A percentile compares a stretch with the other conserved stretches of the same genome.
phyloP scores from a whole-genome alignment of 1,284 basidiomycete genomes.

The Heliocybe sulcata region DNA sequence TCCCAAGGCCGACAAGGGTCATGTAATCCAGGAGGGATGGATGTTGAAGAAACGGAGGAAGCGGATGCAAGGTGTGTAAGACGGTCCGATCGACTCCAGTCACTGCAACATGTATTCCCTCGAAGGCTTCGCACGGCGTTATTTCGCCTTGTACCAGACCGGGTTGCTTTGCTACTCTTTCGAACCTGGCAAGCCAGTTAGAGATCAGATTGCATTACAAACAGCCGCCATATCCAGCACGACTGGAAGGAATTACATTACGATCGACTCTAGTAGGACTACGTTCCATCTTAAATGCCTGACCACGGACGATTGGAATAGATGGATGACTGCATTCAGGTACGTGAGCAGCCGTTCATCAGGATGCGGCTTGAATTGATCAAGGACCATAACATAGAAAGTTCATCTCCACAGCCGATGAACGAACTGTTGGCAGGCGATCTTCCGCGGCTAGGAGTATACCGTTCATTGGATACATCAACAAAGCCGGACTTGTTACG shows the following conservation, averaged over 20 bases:
- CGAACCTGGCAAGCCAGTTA: slow-evolving; percentile 59
- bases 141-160: slow-evolving; percentile 59
- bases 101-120: slow-evolving; percentile 4
- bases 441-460: slow-evolving; percentile 30
- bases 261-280: slow-evolving; percentile 67
- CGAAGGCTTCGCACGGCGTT: slow-evolving; percentile 77
- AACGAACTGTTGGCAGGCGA: slow-evolving; percentile 29
- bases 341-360: slow-evolving; percentile 20
- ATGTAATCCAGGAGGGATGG: slow-evolving; percentile 61
- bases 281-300: slow-evolving; percentile 79
- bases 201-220: slow-evolving; percentile 63
- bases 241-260: slow-evolving; percentile 63
- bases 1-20: background rate
- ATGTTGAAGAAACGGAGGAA: slow-evolving; percentile 76
- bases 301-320: slow-evolving; percentile 59
- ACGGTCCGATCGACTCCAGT: background rate
- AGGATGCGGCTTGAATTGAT: background rate
- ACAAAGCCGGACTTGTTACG: slow-evolving; percentile 38
- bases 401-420: slow-evolving; percentile 41
- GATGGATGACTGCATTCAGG: slow-evolving; percentile 72
- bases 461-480: slow-evolving; percentile 23
- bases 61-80: slow-evolving; percentile 68
- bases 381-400: slow-evolving; percentile 31
- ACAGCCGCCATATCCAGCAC: slow-evolving; percentile 71
- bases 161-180: slow-evolving; percentile 74